These are phyloP conservation scores for Elaeis guineensis DNA, from an alignment of 176 grass and related monocot species.

Conservation along the genomic window DNA sequence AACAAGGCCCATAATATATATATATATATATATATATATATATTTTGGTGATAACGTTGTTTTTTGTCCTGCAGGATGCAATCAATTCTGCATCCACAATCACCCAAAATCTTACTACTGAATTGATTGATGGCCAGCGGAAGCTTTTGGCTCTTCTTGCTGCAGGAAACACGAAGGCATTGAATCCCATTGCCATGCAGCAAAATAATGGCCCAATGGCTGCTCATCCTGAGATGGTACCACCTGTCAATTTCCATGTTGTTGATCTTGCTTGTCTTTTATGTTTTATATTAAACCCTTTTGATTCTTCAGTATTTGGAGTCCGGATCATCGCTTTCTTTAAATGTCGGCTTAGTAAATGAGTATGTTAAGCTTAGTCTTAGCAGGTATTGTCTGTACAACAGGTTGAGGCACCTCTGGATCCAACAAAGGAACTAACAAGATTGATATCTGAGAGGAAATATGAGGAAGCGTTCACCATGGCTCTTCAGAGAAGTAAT, in stretches of 20 bases:
- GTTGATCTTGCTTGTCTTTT: neutral
- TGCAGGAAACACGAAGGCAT: constrained; percentile 33
- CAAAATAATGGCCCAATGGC: constrained; percentile 43
- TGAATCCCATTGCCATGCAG: constrained; percentile 36
- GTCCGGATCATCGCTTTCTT: no score
- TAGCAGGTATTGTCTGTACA: constrained; percentile 22
- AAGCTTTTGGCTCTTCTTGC: constrained; percentile 76
- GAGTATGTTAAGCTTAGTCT: neutral
- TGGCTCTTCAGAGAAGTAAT: constrained; percentile 86
- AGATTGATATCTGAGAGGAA: constrained; percentile 65
- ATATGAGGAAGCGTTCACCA: constrained; percentile 80
- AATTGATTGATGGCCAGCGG: constrained; percentile 75
- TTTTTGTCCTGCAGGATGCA: constrained; percentile 49
- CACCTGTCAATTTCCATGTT: neutral
- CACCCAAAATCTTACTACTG: constrained; percentile 52
- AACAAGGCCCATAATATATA: no score
- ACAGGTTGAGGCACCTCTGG: constrained; percentile 58
- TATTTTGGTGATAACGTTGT: no score
- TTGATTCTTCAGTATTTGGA: neutral
- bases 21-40: no score
- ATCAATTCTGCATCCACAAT: constrained; percentile 70
- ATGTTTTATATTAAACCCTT: neutral
- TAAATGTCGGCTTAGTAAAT: no score
- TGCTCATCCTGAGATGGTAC: constrained; percentile 51
- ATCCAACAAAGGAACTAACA: constrained; percentile 64